Evolutionary conservation across 2,329 filamentous ascomycete genomes (phyloP).

Genomic region (Aspergillus sp.): DNA sequence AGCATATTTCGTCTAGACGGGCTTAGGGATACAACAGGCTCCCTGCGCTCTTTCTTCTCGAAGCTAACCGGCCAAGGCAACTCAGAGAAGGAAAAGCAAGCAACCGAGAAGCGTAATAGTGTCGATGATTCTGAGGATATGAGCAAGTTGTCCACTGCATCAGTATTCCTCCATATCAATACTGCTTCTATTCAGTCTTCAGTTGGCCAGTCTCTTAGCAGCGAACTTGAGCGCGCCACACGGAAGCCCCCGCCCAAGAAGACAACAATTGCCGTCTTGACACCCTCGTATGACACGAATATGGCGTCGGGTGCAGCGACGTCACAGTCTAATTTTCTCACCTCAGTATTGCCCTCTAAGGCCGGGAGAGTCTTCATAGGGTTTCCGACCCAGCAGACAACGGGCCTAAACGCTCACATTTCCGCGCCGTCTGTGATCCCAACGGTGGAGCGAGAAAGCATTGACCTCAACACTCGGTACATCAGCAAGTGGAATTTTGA

Average conservation of each 20-base stretch:
- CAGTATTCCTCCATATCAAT: constrained; percentile 81
- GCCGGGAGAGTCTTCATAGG: constrained; percentile 93
- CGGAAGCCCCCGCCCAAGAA: constrained; percentile 91
- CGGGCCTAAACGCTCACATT: constrained; percentile 84
- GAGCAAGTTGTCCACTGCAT: constrained; percentile 60
- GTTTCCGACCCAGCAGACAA: constrained; percentile 95
- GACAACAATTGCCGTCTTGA: constrained; percentile 78
- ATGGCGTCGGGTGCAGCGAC: constrained; percentile 54
- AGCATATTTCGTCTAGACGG: constrained; percentile 31
- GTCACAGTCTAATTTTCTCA: constrained; percentile 61
- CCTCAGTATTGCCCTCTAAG: constrained; percentile 80
- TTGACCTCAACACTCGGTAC: constrained; percentile 91
- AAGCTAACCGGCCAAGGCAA: constrained; percentile 56
- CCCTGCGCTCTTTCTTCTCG: constrained; percentile 66
- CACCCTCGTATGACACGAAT: constrained; percentile 79
- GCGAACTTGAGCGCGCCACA: constrained; percentile 87
- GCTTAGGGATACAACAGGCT: constrained; percentile 44
- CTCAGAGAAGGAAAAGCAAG: constrained; percentile 30
- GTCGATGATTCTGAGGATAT: constrained; percentile 64
- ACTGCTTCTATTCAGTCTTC: constrained; percentile 74
- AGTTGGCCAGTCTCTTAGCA: constrained; percentile 62
- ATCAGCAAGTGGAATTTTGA: constrained; percentile 94
- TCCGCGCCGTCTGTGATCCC: constrained; percentile 95
- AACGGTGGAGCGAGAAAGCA: constrained; percentile 92
- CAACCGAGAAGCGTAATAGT: constrained; percentile 47